Evolutionary conservation across 768 basidiomycete genomes (phyloP), one percentile per base, ranked within the genome.

Genomic region (Dacryopinax primogenitus): DNA sequence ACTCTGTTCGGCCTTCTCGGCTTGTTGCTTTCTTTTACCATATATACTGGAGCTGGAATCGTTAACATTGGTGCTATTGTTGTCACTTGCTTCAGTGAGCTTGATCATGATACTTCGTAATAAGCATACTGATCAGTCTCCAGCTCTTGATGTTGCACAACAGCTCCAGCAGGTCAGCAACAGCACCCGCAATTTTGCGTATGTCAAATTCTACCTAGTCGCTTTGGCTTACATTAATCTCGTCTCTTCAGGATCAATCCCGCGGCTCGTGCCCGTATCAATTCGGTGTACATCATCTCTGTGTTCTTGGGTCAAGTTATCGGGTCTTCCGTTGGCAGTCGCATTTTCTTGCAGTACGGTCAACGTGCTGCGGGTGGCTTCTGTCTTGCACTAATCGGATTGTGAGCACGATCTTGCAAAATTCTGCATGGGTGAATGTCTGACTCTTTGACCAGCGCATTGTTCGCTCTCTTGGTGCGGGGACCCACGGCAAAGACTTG

Each of bases 291-390:
- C 47, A 81, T 92, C 45, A 77, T 92, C 63, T 83, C 84, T 1
- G 86, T 87, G 33, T 89, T 90, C 73, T 79, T 88, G 26, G 90
- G 90, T 0, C 89, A 92, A 76, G 86, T 91, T 11, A 84, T 87
- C 75, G 90, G 90, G 18, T 90, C 89, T 0, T 80, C 86, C 0
- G 85, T 86, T 0, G 86, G 88, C 33, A 86, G 88, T 0, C 73
- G 81, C 35, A 80, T 92, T 1, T 92, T 89, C 74, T 79, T 86
- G 32, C 69, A 76, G 15, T 76, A 82, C 68, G 90, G 90, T 16
- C 91, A 88, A 88, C 78, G 83, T 35, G 79, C 86, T 0, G 82
- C 80, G 1, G 84, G 87, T 0, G 78, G 78, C 32, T 76, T 89
- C 12, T 81, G 81, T 44, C 72, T 90, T 64, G 87, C 79, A 0